Evolutionary conservation across 306 rosid genomes (phyloP).

Genomic region (Quercus agrifolia): DNA sequence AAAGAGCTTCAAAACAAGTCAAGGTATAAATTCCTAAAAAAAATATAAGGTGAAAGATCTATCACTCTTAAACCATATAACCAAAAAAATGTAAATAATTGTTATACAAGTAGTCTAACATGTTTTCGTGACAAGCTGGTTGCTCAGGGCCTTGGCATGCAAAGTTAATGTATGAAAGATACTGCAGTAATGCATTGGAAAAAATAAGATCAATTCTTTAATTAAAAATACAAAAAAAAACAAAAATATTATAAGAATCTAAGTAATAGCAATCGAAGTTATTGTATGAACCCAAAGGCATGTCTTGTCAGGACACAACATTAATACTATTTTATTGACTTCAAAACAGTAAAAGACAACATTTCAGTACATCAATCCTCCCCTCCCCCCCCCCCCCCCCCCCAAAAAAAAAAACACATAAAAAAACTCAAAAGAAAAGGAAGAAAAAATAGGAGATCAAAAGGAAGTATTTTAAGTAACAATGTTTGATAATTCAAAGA

Average conservation of each 20-base stretch:
- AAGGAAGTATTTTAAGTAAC: neutral
- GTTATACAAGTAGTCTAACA: conserved; percentile 37
- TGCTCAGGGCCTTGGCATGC: conserved; percentile 60
- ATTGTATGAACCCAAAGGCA: neutral
- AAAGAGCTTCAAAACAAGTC: conserved; percentile 71
- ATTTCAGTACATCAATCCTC: too few relatives aligned
- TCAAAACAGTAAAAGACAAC: too few relatives aligned
- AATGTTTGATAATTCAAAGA: too few relatives aligned
- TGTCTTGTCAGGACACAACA: neutral
- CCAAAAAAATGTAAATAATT: neutral
- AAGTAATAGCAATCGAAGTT: too few relatives aligned
- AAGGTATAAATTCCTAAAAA: conserved; percentile 64
- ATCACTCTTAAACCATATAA: conserved; percentile 4
- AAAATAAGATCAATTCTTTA: neutral
- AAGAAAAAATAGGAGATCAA: too few relatives aligned
- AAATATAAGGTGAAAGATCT: conserved; percentile 15
- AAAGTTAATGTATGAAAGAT: conserved; percentile 89
- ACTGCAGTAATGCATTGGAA: conserved; percentile 40
- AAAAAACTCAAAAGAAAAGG: too few relatives aligned
- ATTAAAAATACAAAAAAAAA: neutral
- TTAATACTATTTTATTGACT: neutral
- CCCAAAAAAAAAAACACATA: too few relatives aligned
- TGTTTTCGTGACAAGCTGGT: conserved; percentile 49
- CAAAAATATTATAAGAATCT: neutral
- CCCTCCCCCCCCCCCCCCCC: too few relatives aligned